These are phyloP conservation scores for Dioszegia hungarica DNA, from an alignment of 768 basidiomycete genomes.

Conservation along the genomic window DNA sequence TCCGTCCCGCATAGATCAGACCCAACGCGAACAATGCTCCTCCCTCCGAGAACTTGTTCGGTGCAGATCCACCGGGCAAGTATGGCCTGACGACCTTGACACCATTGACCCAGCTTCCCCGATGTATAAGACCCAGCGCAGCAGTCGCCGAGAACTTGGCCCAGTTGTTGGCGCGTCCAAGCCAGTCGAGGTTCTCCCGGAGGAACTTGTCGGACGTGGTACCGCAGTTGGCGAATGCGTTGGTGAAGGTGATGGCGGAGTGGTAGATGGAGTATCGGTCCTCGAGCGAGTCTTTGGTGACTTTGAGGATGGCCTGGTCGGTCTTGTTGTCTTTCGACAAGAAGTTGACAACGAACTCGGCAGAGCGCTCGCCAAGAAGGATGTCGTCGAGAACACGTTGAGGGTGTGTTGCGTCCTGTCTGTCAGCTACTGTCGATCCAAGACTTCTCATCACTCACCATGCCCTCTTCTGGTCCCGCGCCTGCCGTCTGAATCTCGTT, in stretches of 20 bases:
- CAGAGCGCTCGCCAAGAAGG: constrained; percentile 82
- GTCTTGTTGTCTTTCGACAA: constrained; percentile 89
- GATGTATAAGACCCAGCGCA: constrained; percentile 93
- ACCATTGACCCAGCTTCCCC: constrained; percentile 90
- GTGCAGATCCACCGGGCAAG: constrained; percentile 64
- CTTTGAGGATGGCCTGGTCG: constrained; percentile 84
- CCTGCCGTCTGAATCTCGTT: constrained; percentile 17
- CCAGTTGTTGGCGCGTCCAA: constrained; percentile 93
- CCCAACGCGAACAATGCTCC: constrained; percentile 94
- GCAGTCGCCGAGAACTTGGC: constrained; percentile 97
- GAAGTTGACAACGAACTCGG: constrained; percentile 91
- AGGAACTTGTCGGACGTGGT: constrained; percentile 91
- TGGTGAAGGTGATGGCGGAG: constrained; percentile 90
- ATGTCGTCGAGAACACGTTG: constrained; percentile 65
- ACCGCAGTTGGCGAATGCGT: constrained; percentile 97
- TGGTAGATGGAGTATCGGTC: constrained; percentile 95
- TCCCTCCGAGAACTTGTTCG: constrained; percentile 87
- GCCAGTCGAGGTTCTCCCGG: constrained; percentile 94
- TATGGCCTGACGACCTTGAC: constrained; percentile 90
- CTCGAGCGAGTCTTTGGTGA: constrained; percentile 88
- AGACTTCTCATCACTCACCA: neutral
- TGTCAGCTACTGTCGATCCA: neutral
- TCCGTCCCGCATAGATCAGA: constrained; percentile 78
- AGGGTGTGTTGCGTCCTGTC: constrained; percentile 15
- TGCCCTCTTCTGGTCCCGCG: constrained; percentile 12